Evolutionary conservation across 345 rosid species (phyloP), one percentile per base, ranked within the genome.

Genomic region (thale cress (Arabidopsis thaliana)): DNA sequence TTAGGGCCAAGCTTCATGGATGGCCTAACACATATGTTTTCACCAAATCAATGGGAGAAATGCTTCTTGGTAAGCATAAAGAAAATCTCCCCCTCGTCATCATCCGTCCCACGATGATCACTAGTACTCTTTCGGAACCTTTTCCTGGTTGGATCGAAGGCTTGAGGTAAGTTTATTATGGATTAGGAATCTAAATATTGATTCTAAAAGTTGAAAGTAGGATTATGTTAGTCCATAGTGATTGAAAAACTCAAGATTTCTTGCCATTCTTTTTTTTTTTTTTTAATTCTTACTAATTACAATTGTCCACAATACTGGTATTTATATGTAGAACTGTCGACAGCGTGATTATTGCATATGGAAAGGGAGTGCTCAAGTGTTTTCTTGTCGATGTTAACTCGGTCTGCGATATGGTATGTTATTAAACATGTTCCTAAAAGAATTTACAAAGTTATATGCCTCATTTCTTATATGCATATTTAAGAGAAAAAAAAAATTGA

Each of bases 11-110:
- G 69, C 7, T 75, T 32, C 72, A 84, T 50, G 98, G 98, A 66
- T 91, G 97, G 93, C 93, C 91, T 67, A 91, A 89, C 70, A 84
- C 93, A 1, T 93, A 89, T 28, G 90, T 82, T 20, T 90, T 91
- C 73, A 90, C 98, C 11, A 93, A 93, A 83, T 89, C 98, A 16
- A 93, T 87, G 97, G 97, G 86, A 62, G 97, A 87, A 49, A 93
- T 91, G 96, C 60, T 89, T 59, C 75, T 91, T 40, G 84, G 76
- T 20, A 58, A 65, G 1, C 67, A 78, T 59, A 87, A 75, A 80
- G 92, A 80, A 8, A 79, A 82, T 38, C 41, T 86, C 13, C 88
- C 98, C 1, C 86, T 87, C 1, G 86, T 85, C 45, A 81, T 91
- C 3, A 66, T 87, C 6, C 89, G 93, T 11, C 97, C 92, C 0